Evolutionary conservation across 371 early-diverging fungal genomes (phyloP), one percentile per base, ranked within the genome.

Genomic region (Lichtheimia hyalospora): DNA sequence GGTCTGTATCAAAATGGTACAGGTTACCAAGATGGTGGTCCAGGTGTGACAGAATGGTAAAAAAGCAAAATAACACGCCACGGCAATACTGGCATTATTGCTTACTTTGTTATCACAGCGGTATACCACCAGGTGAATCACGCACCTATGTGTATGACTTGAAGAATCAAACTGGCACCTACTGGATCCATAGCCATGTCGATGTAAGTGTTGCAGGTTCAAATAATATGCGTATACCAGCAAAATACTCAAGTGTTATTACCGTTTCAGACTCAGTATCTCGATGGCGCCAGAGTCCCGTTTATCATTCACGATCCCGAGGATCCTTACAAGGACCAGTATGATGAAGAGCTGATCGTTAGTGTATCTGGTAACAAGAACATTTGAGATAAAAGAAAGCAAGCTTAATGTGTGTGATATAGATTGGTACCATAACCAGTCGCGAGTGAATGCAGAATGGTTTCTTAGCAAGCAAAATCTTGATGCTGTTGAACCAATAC

Each of bases 221-320:
- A 61, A 2, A n/a, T n/a, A n/a, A n/a, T n/a, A n/a, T n/a, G n/a
- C n/a, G n/a, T n/a, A 13, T 24, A 14, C 0, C 14, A 39, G 20
- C 15, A 23, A n/a, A n/a, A 25, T 6, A 20, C 20, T 34, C 2
- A 1, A 8, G 8, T 8, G 10, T 8, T 34, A 1, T 27, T 3
- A 0, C 7, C 27, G 10, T 34, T 16, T 39, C 41, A 71, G 44
- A 83, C 76, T 34, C 89, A 92, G 53, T 91, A 92, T 69, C 83
- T 90, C 51, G 92, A 94, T 54, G 93, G 93, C 2, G 71, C 92
- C 2, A 83, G 88, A 40, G 79, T 84, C 3, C 85, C 94, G 3
- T 61, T 94, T 18, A 81, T 92, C 56, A 70, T 94, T 56, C 77
- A 85, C 54, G 79, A 82, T 50, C 49, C 53, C 14, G 24, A 63